Evolutionary conservation across 140 eudicot genomes (phyloP), one percentile per base, ranked within the genome.

Genomic region (Senecio squalidus): DNA sequence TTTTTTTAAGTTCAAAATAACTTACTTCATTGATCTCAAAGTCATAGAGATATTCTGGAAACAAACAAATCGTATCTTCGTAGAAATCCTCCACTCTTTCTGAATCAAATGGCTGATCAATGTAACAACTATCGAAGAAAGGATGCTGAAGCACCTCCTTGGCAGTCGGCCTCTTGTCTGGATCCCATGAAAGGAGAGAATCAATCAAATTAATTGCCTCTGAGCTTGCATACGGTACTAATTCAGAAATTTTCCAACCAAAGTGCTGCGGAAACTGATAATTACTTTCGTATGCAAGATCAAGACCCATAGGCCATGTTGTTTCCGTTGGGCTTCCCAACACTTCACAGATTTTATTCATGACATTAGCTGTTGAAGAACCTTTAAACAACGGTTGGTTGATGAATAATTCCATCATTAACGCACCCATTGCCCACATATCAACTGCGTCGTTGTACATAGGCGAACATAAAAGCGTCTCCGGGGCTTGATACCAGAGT

Each of bases 381-480:
- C 96, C 96, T 0, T 72, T 74, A 36, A 89, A 89, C 47, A 89
- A 68, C 3, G 97, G 88, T 28, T 71, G 70, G 7, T 64, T 68
- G 62, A 69, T 79, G 8, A 40, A 70, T 2, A 70, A 13, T 22
- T 61, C 51, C 4, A 16, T 41, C 76, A 70, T 70, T 48, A 70
- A 60, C 9, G 47, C 58, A 20, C 70, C 76, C 62, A 70, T 31
- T 0, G 76, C 70, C 76, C 75, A 49, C 87, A 77, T 58, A 69
- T 91, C 96, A 54, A 89, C 92, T n/a, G 85, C 67, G 53, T 84
- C 55, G 70, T 76, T 77, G 68, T 88, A 77, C 4, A 44, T 65
- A 27, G 74, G 49, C 7, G 90, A 67, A 58, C 72, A 82, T 13
- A 88, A 86, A 71, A 84, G 72, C 23, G 77, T 88, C 56, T 69